Evolutionary conservation across 2,329 filamentous ascomycete species (phyloP).

Genomic region (Bipolaris victoriae): DNA sequence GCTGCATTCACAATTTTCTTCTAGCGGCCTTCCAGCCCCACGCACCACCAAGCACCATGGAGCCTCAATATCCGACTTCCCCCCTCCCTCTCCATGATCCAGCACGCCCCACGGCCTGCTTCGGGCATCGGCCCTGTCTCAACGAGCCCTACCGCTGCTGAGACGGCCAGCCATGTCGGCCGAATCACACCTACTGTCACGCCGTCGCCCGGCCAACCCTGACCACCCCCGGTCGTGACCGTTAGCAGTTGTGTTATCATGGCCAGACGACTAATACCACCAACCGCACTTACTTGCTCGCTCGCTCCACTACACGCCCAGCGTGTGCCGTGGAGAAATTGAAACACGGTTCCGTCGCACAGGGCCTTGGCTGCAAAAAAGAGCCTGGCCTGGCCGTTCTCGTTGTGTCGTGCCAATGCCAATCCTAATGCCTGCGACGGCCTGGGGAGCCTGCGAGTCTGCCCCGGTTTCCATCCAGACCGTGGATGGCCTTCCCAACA

Average conservation of each 20-base stretch:
- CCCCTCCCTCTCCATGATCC: conserved; percentile 18
- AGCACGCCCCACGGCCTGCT: conserved; percentile 19
- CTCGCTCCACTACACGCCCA: background rate
- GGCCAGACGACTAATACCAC: conserved; percentile 14
- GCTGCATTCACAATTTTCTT: conserved; percentile 25
- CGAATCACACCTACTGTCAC: conserved; percentile 20
- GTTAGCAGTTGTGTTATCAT: conserved; percentile 16
- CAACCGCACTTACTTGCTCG: background rate
- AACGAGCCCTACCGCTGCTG: conserved; percentile 20
- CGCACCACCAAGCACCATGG: conserved; percentile 10
- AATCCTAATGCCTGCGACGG: too few relatives aligned
- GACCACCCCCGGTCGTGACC: conserved; percentile 15
- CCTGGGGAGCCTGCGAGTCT: too few relatives aligned
- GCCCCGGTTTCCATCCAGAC: background rate
- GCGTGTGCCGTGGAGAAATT: conserved; percentile 17
- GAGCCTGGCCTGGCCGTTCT: too few relatives aligned
- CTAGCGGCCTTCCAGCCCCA: conserved; percentile 25
- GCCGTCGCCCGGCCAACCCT: conserved; percentile 24
- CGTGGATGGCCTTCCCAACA: conserved; percentile 14
- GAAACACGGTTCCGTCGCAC: background rate
- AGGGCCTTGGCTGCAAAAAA: background rate
- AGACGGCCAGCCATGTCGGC: conserved; percentile 10
- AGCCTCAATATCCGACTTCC: conserved; percentile 7
- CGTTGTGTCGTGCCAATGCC: background rate
- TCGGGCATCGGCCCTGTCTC: conserved; percentile 15